Percentiles rank a stretch among this genome's conserved stretches.
Conservation (phyloP, 495 filamentous ascomycete species). For the Xylaria longipes region DNA sequence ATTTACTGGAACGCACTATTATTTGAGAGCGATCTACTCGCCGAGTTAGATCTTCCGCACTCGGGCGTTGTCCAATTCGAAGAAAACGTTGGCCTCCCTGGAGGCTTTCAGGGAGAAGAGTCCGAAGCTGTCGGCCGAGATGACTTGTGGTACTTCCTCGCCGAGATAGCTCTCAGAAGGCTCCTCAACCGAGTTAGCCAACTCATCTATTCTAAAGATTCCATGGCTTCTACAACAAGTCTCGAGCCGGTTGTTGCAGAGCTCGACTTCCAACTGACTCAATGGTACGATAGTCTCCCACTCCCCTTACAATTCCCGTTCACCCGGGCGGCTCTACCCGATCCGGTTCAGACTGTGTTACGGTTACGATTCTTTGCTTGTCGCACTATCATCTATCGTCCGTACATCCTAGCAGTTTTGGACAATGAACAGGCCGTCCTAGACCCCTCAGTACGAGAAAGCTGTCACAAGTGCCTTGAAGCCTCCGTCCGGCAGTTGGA, state of each 20-base stretch:
- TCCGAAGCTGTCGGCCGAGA: conserved; percentile 70
- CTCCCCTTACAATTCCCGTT: conserved; percentile 77
- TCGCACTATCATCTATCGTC: conserved; percentile 83
- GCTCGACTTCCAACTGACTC: conserved; percentile 79
- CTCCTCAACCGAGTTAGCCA: conserved; percentile 81
- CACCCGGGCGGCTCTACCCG: conserved; percentile 64
- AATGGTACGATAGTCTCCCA: conserved; percentile 83
- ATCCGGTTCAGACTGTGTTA: conserved; percentile 80
- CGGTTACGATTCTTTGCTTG: conserved; percentile 82
- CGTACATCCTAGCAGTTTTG: conserved; percentile 80
- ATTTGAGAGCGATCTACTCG: conserved; percentile 81
- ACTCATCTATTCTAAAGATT: conserved; percentile 79
- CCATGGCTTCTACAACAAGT: conserved; percentile 68
- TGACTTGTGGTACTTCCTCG: conserved; percentile 84
- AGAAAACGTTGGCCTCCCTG: conserved; percentile 77
- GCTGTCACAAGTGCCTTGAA: conserved; percentile 81
- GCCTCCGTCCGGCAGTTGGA: conserved; percentile 81
- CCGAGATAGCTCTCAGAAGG: conserved; percentile 77
- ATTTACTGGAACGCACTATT: conserved; percentile 86
- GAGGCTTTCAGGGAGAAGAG: conserved; percentile 74
- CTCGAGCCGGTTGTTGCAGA: conserved; percentile 79
- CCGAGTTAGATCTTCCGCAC: conserved; percentile 81
- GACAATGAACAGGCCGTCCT: conserved; percentile 75
- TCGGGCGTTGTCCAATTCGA: conserved; percentile 82
- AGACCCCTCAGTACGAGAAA: conserved; percentile 74